Conservation (phyloP, 768 basidiomycete genomes). For the Paxillus ammoniavirescens region DNA sequence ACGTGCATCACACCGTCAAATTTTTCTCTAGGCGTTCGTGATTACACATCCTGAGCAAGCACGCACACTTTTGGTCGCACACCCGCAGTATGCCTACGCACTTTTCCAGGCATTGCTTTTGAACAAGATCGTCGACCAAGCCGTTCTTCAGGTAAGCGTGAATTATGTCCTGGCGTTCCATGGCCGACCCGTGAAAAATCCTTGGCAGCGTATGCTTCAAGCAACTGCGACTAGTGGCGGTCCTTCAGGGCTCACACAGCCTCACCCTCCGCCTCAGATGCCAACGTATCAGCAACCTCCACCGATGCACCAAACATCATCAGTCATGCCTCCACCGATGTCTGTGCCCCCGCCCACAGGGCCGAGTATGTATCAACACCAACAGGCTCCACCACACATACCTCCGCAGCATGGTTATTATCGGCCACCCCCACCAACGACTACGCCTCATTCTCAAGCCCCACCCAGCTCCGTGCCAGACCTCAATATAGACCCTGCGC, state of each 20-base stretch:
- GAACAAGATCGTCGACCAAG: slow-evolving; percentile 90
- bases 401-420: slow-evolving; percentile 32
- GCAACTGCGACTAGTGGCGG: slow-evolving; percentile 34
- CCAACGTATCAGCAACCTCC: slow-evolving; percentile 29
- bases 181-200: slow-evolving; percentile 3
- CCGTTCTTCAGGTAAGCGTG: slow-evolving; percentile 72
- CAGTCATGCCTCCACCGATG: slow-evolving; percentile 33
- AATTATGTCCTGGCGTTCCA: slow-evolving; percentile 5
- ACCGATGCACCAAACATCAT: slow-evolving; percentile 32
- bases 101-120: slow-evolving; percentile 92
- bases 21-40: slow-evolving; percentile 72
- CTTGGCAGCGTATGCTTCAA: slow-evolving; percentile 48
- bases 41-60: slow-evolving; percentile 92
- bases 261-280: slow-evolving; percentile 31
- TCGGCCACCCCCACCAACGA: slow-evolving; percentile 30
- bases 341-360: slow-evolving; percentile 28
- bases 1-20: slow-evolving; percentile 8
- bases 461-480: slow-evolving; percentile 35
- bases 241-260: slow-evolving; percentile 27
- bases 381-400: slow-evolving; percentile 28
- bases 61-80: slow-evolving; percentile 66
- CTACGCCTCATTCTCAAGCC: slow-evolving; percentile 29
- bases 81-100: slow-evolving; percentile 95
- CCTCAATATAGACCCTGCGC: slow-evolving; percentile 44
- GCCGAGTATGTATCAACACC: slow-evolving; percentile 30